Percentiles rank a stretch among this genome's conserved stretches.
Conservation (phyloP, 768 basidiomycete species). For the Crassisporium funariophilum region DNA sequence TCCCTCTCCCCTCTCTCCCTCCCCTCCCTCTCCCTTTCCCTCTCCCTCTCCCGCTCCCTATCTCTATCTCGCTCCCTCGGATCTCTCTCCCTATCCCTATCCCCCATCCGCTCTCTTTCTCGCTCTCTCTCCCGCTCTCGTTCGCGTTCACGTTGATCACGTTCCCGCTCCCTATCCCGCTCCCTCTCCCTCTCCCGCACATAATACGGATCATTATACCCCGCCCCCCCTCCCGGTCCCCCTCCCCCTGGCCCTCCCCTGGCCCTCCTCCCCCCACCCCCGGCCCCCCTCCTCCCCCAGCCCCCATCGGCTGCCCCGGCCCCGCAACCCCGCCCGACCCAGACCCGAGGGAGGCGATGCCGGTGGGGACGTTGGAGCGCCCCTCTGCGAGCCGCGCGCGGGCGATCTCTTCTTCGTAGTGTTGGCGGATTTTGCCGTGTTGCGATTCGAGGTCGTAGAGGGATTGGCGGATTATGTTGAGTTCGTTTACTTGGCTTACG, state of each 20-base stretch:
- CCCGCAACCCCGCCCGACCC: slow-evolving; percentile 21
- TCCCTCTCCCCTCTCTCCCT: slow-evolving; percentile 24
- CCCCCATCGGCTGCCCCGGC: slow-evolving; percentile 12
- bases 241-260: slow-evolving; percentile 17
- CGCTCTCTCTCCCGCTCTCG: slow-evolving; percentile 24
- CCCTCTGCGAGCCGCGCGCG: slow-evolving; percentile 53
- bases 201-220: slow-evolving; percentile 11
- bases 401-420: slow-evolving; percentile 84
- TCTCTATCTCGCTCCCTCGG: slow-evolving; percentile 21
- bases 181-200: slow-evolving; percentile 7
- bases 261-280: slow-evolving; percentile 18
- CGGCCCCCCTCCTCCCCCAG: slow-evolving; percentile 10
- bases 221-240: slow-evolving; percentile 14
- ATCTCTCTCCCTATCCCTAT: slow-evolving; percentile 10
- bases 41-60: slow-evolving; percentile 22
- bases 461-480: slow-evolving; percentile 86
- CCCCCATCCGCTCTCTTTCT: slow-evolving; percentile 17
- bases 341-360: slow-evolving; percentile 25
- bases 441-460: slow-evolving; percentile 91
- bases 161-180: not conserved
- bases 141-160: slow-evolving; percentile 12
- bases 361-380: slow-evolving; percentile 11
- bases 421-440: slow-evolving; percentile 82
- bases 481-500: slow-evolving; percentile 82
- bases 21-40: slow-evolving; percentile 21